A percentile compares a stretch with the other conserved stretches of the same genome.
phyloP scores from a whole-genome alignment of 768 basidiomycete genomes.

The Kwoniella dendrophila region DNA sequence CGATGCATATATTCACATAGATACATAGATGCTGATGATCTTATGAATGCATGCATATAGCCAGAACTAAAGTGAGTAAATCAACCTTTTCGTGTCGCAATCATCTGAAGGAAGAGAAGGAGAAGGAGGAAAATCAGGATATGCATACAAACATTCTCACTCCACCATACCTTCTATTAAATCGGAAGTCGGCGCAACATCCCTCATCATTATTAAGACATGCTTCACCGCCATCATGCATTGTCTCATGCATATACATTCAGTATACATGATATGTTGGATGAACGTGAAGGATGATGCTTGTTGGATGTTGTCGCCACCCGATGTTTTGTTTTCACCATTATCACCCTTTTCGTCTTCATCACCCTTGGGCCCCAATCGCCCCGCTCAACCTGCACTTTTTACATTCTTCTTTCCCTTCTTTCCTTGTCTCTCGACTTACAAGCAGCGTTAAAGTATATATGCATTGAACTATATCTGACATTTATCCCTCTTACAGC shows the following conservation, averaged over 20 bases:
- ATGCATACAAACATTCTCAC: constrained; percentile 3
- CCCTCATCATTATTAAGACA: neutral
- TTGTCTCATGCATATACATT: constrained; percentile 9
- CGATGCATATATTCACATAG: constrained; percentile 20
- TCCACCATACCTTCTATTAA: neutral
- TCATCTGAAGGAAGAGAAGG: constrained; percentile 9
- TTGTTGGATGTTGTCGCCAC: neutral
- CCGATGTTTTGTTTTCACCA: neutral
- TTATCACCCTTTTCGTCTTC: constrained; percentile 12
- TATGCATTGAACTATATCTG: constrained; percentile 7
- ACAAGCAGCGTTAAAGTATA: too few relatives aligned
- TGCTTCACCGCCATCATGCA: neutral
- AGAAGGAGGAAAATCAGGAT: constrained; percentile 14
- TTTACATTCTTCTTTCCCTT: neutral
- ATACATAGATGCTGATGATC: constrained; percentile 11
- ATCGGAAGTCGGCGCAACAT: constrained; percentile 14
- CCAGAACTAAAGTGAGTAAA: constrained; percentile 48
- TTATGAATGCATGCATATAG: constrained; percentile 36
- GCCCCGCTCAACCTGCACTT: neutral
- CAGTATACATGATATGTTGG: neutral
- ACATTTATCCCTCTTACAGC: constrained; percentile 57
- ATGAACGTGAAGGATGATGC: constrained; percentile 1
- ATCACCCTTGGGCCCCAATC: constrained; percentile 1
- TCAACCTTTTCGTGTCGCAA: neutral
- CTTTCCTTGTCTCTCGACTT: neutral